Evolutionary conservation across 2,329 filamentous ascomycete genomes (phyloP).

Genomic region (Colletotrichum sp.): DNA sequence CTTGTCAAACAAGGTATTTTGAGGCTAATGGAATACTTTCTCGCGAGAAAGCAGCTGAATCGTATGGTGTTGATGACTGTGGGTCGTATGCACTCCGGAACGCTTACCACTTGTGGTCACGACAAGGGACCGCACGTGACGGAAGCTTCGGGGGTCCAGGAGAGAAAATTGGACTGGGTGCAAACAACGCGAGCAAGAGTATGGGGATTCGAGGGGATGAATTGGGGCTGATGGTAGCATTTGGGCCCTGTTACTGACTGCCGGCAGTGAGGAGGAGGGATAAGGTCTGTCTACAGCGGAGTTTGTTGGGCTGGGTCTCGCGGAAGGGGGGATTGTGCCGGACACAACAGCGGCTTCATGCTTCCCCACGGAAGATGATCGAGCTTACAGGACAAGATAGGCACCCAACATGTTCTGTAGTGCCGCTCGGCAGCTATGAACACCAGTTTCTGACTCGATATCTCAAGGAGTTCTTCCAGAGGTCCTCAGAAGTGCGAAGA

Average conservation of each 20-base stretch:
- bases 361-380: background rate
- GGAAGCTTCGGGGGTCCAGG: background rate
- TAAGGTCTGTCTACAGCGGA: background rate
- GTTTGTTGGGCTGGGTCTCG: background rate
- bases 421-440: background rate
- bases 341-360: background rate
- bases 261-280: background rate
- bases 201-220: background rate
- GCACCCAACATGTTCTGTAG: rapidly evolving
- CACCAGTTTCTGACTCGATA: no score
- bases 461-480: background rate
- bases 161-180: background rate
- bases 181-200: background rate
- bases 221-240: rapidly evolving
- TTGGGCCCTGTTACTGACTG: background rate
- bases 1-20: background rate
- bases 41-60: no score
- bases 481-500: background rate
- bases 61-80: background rate
- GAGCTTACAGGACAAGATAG: background rate
- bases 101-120: background rate
- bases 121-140: background rate
- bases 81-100: background rate
- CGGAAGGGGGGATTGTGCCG: background rate
- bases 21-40: no score